Evolutionary conservation across 768 basidiomycete species (phyloP), one percentile per base, ranked within the genome.

Genomic region (Asterophora lycoperdoides): DNA sequence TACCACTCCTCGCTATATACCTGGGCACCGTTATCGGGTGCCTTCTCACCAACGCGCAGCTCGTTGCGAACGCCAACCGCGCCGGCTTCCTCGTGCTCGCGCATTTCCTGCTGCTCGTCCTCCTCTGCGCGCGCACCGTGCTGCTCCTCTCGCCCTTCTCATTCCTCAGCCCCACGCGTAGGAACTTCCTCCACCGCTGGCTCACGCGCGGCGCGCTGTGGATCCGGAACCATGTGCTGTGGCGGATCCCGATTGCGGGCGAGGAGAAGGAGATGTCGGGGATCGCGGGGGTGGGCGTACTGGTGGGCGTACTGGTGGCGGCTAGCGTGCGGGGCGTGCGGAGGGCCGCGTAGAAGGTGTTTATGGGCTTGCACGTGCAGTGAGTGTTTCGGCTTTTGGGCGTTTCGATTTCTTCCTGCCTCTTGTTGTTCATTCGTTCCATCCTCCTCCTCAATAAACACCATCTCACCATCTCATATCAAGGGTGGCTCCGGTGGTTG

Each of bases 281-380:
- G 2, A 73, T 93, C 1, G 81, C 86, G 0, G 79, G 89, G 0
- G 73, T 90, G 36, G 74, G 73, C 0, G 57, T 85, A n/a, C n/a
- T n/a, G 4, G 73, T 93, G 5, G 77, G 81, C 45, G 68, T 79
- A 30, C 74, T 93, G 32, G 79, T 86, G 9, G 63, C 93, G 13
- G 73, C 79, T 0, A 84, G 83, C 14, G 61, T 90, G 34, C 67
- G 76, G 26, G 80, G 81, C 0, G 71, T 89, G 6, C 71, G 93
- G 47, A 66, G 74, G 45, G 72, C 65, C 52, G 79, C 74, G 43
- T 92, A 89, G 63, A 78, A 84, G 50, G 59, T 71, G 2, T 95
- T 94, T 67, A 85, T 81, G 58, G 62, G 79, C 28, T n/a, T n/a
- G n/a, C n/a, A n/a, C n/a, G 49, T 85, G 0, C 92, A 95, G 89